Evolutionary conservation across 2,329 filamentous ascomycete genomes (phyloP), one percentile per base, ranked within the genome.

Genomic region (Talaromyces piceae): DNA sequence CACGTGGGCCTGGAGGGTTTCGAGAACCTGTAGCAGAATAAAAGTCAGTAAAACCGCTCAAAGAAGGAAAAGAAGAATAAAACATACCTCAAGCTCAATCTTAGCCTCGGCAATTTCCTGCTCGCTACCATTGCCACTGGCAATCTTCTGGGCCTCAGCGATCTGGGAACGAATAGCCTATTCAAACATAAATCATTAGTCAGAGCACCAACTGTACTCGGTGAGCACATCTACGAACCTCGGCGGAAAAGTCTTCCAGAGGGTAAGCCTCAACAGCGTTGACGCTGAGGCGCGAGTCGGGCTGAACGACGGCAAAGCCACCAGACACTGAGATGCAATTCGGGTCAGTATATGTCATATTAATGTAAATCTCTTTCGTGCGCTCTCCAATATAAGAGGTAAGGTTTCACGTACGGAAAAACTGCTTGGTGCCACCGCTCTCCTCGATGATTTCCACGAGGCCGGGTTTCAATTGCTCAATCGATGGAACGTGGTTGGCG

Each of bases 81-180:
- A 49, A 63, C 78, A 69, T 75, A 95, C 91, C 89, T 98, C 93
- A 63, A 98, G 77, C 81, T 97, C 91, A 71, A 98, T 91, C 83
- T 96, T 97, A 61, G 93, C 93, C 83, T 98, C 93, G 59, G 91
- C 91, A 75, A 97, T 88, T 68, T 97, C 93, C 77, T 90, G 86
- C 82, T 96, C 93, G 73, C 89, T 96, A 67, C 91, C 93, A 68
- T 79, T 83, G 67, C 93, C 93, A 71, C 76, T 83, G 64, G 86
- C 90, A 68, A 97, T 85, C 84, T 96, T 97, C 77, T 95, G 88
- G 60, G 91, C 90, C 79, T 98, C 93, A 56, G 88, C 76, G 65
- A 97, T 89, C 79, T 96, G 91, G 68, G 86, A 82, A 68, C 82
- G 83, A 72, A 98, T 88, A 60, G 88, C 84, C 78, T 81, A 52